These are phyloP conservation scores for Fusarium coicis DNA, from an alignment of 2,329 filamentous ascomycete genomes.

Conservation along the genomic window DNA sequence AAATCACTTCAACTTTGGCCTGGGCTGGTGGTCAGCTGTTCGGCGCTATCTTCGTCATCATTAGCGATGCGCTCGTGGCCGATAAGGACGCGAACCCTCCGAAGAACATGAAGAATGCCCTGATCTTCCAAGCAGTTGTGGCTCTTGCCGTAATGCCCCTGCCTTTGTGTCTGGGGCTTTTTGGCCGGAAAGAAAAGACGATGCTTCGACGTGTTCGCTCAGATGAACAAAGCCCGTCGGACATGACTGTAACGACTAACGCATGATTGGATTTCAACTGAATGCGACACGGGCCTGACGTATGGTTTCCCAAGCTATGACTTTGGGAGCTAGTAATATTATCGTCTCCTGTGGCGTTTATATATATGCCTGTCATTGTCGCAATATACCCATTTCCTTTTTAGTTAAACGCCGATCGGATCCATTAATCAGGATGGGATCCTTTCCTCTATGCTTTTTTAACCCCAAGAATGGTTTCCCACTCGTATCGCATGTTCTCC, in stretches of 20 bases:
- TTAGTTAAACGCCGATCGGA: slow-evolving; percentile 7
- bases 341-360: slow-evolving; percentile 9
- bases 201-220: slow-evolving; percentile 61
- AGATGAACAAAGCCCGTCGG: slow-evolving; percentile 49
- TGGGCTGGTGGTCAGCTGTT: slow-evolving; percentile 90
- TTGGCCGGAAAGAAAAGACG: slow-evolving; percentile 68
- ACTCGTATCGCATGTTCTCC: slow-evolving; percentile 74
- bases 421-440: not conserved
- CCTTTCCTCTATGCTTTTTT: slow-evolving; percentile 21
- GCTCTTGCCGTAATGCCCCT: slow-evolving; percentile 72
- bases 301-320: not conserved
- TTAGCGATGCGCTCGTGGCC: slow-evolving; percentile 79
- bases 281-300: not conserved
- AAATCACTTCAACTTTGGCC: slow-evolving; percentile 83
- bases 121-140: slow-evolving; percentile 84
- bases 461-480: slow-evolving; percentile 61
- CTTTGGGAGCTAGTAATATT: slow-evolving; percentile 5
- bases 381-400: slow-evolving; percentile 40
- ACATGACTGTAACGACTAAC: slow-evolving; percentile 33
- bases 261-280: slow-evolving; percentile 9
- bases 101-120: slow-evolving; percentile 75
- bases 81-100: slow-evolving; percentile 66
- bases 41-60: slow-evolving; percentile 84
- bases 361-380: slow-evolving; percentile 31
- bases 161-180: slow-evolving; percentile 75